phyloP scores from a whole-genome alignment of 192 early-diverging fungal genomes.

The Coemansia reversa region DNA sequence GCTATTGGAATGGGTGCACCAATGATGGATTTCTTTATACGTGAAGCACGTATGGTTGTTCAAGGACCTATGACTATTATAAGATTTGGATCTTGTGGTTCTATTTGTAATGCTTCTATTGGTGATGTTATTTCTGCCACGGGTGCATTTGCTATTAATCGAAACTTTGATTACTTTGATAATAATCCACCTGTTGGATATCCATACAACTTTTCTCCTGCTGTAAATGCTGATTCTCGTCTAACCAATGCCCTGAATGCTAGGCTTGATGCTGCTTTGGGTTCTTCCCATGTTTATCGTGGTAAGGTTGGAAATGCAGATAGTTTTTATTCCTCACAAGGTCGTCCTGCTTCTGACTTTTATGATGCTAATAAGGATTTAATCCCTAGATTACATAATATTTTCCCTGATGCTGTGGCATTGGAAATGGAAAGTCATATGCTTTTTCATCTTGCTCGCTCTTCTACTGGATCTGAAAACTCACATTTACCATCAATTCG shows the following conservation, averaged over 20 bases:
- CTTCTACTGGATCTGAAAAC: conserved; percentile 35
- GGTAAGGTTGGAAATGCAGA: conserved; percentile 78
- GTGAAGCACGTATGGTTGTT: conserved; percentile 79
- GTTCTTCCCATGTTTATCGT: conserved; percentile 40
- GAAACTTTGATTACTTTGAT: conserved; percentile 77
- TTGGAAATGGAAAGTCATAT: conserved; percentile 90
- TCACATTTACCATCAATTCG: conserved; percentile 52
- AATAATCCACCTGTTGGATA: conserved; percentile 4
- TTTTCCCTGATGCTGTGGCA: conserved; percentile 16
- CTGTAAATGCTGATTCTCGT: conserved; percentile 59
- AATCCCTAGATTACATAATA: conserved; percentile 53
- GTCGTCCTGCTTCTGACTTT: conserved; percentile 68
- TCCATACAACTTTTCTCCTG: conserved; percentile 69
- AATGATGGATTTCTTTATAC: conserved; percentile 92
- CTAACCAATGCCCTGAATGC: conserved; percentile 48
- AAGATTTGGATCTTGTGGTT: conserved; percentile 85
- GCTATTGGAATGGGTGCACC: conserved; percentile 83
- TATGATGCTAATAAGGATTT: conserved; percentile 74
- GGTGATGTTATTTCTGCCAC: conserved; percentile 74
- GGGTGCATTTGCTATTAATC: conserved; percentile 61
- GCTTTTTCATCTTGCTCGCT: conserved; percentile 77
- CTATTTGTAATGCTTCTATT: conserved; percentile 55
- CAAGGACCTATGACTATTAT: conserved; percentile 77
- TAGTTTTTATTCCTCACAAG: conserved; percentile 87
- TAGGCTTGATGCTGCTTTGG: conserved; percentile 36